Evolutionary conservation across 2,329 filamentous ascomycete genomes (phyloP).

Genomic region (Paracoccidioides brasiliensis): DNA sequence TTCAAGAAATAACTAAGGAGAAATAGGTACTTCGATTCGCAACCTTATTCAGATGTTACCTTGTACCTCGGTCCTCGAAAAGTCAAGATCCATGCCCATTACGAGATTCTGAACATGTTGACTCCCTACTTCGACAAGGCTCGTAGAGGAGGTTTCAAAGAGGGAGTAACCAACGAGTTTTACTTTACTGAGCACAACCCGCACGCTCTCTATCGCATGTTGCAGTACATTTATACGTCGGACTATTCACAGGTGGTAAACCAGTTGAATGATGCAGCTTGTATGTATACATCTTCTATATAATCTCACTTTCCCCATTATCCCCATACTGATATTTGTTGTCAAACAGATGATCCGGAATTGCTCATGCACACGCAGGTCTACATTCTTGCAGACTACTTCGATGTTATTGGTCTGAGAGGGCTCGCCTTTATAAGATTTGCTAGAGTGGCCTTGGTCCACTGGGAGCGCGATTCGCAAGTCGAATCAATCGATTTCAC

Average conservation of each 20-base stretch:
- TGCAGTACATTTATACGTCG: background rate
- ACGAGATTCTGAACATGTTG: background rate
- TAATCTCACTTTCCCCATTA: background rate
- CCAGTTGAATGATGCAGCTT: background rate
- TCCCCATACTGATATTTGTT: background rate
- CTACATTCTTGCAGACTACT: background rate
- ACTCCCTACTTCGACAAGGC: background rate
- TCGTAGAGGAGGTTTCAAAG: background rate
- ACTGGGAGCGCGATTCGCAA: background rate
- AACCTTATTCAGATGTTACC: background rate
- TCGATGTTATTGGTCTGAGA: background rate
- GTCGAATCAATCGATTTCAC: background rate
- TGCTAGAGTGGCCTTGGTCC: background rate
- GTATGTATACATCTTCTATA: background rate
- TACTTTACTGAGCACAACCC: background rate
- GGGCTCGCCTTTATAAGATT: background rate
- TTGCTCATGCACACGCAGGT: background rate
- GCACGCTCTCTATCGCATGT: background rate
- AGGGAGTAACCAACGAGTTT: background rate
- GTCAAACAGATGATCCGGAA: background rate
- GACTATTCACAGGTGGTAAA: background rate
- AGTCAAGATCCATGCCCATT: background rate
- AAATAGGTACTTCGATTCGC: background rate
- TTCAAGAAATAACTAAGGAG: background rate
- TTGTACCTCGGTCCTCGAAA: background rate